Evolutionary conservation across 106 monocot genomes (phyloP), one percentile per base, ranked within the genome.

Genomic region (Allium sativum): DNA sequence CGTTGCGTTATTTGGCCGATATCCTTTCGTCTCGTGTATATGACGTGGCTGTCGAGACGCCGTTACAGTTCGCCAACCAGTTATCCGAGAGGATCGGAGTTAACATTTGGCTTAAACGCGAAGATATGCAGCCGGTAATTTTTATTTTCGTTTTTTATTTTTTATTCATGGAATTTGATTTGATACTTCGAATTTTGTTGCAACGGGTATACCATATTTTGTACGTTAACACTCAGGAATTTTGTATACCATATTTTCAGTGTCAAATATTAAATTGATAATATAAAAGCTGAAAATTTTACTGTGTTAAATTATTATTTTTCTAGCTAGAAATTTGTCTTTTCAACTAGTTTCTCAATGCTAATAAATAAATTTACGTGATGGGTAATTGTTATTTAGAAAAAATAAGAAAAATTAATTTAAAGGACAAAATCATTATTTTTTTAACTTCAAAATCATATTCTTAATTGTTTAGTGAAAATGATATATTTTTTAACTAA

Each of bases 1-100:
- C 82, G 50, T 73, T 93, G 82, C 77, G 68, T 47, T 88, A 93
- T 59, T 65, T 93, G 12, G 80, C 88, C 1, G 56, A 63, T 43
- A 81, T 90, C n/a, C 73, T 95, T 0, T 68, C 83, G 21, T 95
- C 95, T 22, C 81, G 62, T 70, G 95, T 84, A 46, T 95, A 95
- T 60, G 95, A 95, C 22, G 95, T 95, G 12, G 90, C 90, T 8
- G 76, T 87, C 21, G 95, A 95, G 68, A 86, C 90, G 21, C 95
- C 95, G 13, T 73, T 95, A 48, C 81, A 95, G 61, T 42, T 72
- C 3, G 95, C 95, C 0, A 59, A 81, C 13, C 90, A 90, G 78
- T 76, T 90, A 4, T 95, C 90, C 1, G 57, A 86, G 67, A 78
- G 79, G 65, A 69, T 95, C 61, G 90, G 87, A 11, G 72, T 77